These are phyloP conservation scores for Lycium barbarum DNA, from an alignment of 257 asterid species.

Conservation along the genomic window DNA sequence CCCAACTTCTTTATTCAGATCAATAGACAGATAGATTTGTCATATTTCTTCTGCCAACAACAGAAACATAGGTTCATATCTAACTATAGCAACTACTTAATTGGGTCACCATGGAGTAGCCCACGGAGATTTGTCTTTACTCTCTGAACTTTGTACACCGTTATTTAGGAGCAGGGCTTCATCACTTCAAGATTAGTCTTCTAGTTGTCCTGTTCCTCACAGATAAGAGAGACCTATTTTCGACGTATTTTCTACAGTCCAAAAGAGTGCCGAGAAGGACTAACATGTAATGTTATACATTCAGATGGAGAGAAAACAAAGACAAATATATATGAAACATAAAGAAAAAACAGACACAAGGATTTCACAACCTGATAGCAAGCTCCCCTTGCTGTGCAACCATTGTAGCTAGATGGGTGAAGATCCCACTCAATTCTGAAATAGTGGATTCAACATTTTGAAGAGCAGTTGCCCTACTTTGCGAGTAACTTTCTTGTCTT, in stretches of 20 bases:
- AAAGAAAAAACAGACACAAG: not conserved
- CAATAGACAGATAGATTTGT: not conserved
- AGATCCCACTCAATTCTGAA: conserved; percentile 79
- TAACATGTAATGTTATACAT: not conserved
- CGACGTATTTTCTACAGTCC: not conserved
- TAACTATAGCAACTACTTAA: not conserved
- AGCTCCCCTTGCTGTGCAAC: conserved; percentile 91
- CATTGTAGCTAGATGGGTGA: conserved; percentile 91
- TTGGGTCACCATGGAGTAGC: not conserved
- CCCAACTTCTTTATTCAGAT: not conserved
- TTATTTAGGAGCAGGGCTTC: not conserved
- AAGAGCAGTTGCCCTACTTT: conserved; percentile 73
- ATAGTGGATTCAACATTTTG: conserved; percentile 91
- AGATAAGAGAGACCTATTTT: not conserved
- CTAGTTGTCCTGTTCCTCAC: not conserved
- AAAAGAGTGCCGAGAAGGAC: not conserved
- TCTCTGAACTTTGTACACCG: not conserved
- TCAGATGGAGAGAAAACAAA: not conserved
- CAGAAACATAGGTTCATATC: not conserved
- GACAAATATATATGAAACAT: not conserved
- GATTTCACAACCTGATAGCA: conserved; percentile 65
- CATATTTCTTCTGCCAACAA: not conserved
- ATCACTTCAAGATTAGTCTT: not conserved
- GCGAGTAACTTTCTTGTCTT: conserved; percentile 70
- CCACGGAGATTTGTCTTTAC: not conserved